Evolutionary conservation across 1,284 basidiomycete genomes (phyloP).

Genomic region (Moniliophthora roreri): DNA sequence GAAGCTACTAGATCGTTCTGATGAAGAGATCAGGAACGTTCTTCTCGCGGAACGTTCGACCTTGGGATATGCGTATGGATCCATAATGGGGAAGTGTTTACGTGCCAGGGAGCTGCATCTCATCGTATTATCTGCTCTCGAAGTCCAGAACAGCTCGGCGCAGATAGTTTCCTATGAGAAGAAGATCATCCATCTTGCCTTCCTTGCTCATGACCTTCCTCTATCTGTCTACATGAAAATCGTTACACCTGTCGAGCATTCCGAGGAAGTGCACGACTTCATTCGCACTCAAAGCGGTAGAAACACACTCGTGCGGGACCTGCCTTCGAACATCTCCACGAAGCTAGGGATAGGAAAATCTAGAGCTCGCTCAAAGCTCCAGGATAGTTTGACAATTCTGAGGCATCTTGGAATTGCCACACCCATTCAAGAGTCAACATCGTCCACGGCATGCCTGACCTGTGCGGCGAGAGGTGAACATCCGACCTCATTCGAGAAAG

Average conservation of each 20-base stretch:
- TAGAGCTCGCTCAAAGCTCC: constrained; percentile 54
- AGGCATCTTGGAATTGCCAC: constrained; percentile 50
- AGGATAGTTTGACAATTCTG: constrained; percentile 60
- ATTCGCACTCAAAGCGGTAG: constrained; percentile 46
- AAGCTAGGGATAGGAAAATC: constrained; percentile 56
- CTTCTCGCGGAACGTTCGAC: constrained; percentile 66
- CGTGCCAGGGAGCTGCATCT: constrained; percentile 66
- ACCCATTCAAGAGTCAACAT: constrained; percentile 49
- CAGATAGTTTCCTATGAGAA: constrained; percentile 52
- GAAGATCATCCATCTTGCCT: constrained; percentile 54
- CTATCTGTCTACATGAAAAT: constrained; percentile 59
- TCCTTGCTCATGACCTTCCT: constrained; percentile 60
- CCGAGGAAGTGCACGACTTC: constrained; percentile 50
- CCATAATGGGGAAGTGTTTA: constrained; percentile 59
- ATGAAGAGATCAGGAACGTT: constrained; percentile 54
- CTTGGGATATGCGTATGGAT: constrained; percentile 67
- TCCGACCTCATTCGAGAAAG: constrained; percentile 46
- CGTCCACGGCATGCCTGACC: constrained; percentile 39
- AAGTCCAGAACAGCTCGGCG: constrained; percentile 32
- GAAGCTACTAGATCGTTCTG: constrained; percentile 51
- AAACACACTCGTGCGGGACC: constrained; percentile 45
- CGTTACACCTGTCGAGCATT: constrained; percentile 51
- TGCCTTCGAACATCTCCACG: constrained; percentile 48
- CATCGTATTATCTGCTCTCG: constrained; percentile 48
- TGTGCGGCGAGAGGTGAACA: constrained; percentile 40